Percentiles rank a stretch among this genome's conserved stretches.
Evolutionary conservation across 23 red algal genomes (phyloP).

Genomic region (Gracilaria gracilis): DNA sequence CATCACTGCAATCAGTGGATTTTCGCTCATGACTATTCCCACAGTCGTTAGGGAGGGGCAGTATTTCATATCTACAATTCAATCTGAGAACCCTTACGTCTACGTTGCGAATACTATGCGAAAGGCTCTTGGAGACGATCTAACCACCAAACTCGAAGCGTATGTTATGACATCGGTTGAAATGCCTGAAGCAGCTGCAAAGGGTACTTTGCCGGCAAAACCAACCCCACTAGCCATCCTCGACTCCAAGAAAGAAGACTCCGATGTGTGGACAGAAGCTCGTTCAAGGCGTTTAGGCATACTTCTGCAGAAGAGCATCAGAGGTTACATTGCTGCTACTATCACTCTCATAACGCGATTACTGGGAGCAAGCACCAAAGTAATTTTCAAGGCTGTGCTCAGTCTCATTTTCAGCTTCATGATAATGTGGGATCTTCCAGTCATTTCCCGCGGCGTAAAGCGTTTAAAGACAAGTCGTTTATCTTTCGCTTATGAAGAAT

Average conservation of each 20-base stretch:
- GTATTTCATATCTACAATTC: constrained; percentile 92
- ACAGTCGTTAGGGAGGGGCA: constrained; percentile 88
- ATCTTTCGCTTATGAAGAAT: constrained; percentile 79
- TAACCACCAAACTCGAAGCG: constrained; percentile 86
- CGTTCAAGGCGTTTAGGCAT: constrained; percentile 90
- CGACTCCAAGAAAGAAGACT: constrained; percentile 6
- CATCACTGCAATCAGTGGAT: constrained; percentile 73
- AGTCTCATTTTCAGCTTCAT: constrained; percentile 93
- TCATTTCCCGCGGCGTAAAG: constrained; percentile 57
- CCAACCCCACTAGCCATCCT: background rate
- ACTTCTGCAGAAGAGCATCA: constrained; percentile 89
- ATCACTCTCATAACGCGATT: constrained; percentile 78
- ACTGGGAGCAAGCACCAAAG: constrained; percentile 80
- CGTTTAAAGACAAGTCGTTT: constrained; percentile 74
- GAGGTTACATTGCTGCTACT: constrained; percentile 77
- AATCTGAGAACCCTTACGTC: constrained; percentile 95
- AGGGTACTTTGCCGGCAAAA: constrained; percentile 17
- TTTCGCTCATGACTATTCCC: constrained; percentile 91
- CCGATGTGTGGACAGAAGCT: constrained; percentile 82
- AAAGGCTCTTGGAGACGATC: constrained; percentile 87
- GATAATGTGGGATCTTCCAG: constrained; percentile 97
- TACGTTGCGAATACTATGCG: constrained; percentile 92
- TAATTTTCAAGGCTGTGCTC: constrained; percentile 85
- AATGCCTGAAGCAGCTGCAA: constrained; percentile 55
- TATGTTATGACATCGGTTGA: constrained; percentile 74